Conservation (phyloP, 176 grass and related monocot species). For the Dendrocalamus sinicus region DNA sequence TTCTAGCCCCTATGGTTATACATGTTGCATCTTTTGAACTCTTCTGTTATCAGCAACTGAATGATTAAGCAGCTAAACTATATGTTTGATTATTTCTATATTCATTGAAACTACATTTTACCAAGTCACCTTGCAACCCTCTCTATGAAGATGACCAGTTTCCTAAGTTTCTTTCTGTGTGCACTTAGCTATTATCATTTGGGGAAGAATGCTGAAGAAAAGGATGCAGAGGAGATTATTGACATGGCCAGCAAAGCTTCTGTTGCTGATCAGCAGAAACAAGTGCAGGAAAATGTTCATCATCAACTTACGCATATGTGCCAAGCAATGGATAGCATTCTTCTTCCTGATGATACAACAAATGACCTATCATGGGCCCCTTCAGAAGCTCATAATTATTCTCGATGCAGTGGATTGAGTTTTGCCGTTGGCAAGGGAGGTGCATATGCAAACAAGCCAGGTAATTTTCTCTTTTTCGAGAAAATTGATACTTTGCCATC, state of each 20-base stretch:
- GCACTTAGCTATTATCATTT: constrained; percentile 77
- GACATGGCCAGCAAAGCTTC: constrained; percentile 82
- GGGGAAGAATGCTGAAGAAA: constrained; percentile 74
- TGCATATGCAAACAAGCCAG: constrained; percentile 54
- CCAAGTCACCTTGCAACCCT: constrained; percentile 16
- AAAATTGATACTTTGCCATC: too few species aligned
- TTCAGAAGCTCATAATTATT: constrained; percentile 48
- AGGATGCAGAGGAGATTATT: constrained; percentile 87
- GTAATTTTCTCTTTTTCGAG: too few species aligned
- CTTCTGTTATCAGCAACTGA: constrained; percentile 10
- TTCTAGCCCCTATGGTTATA: background rate
- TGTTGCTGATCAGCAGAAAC: constrained; percentile 72
- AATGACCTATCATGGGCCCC: constrained; percentile 23
- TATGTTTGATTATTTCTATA: background rate
- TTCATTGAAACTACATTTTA: constrained; percentile 19
- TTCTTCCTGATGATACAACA: constrained; percentile 60
- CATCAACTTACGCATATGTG: constrained; percentile 73
- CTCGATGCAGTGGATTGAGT: constrained; percentile 70
- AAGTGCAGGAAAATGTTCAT: constrained; percentile 93
- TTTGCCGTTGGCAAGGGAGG: constrained; percentile 62
- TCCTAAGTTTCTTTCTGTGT: constrained; percentile 23
- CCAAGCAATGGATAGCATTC: constrained; percentile 66
- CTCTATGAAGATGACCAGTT: background rate
- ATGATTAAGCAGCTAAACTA: too few species aligned
- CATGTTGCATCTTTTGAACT: constrained; percentile 10